A percentile compares a stretch with the other conserved stretches of the same genome.
Evolutionary conservation across 2,329 filamentous ascomycete species (phyloP).

Genomic region (Tolypocladium ophioglossoides): DNA sequence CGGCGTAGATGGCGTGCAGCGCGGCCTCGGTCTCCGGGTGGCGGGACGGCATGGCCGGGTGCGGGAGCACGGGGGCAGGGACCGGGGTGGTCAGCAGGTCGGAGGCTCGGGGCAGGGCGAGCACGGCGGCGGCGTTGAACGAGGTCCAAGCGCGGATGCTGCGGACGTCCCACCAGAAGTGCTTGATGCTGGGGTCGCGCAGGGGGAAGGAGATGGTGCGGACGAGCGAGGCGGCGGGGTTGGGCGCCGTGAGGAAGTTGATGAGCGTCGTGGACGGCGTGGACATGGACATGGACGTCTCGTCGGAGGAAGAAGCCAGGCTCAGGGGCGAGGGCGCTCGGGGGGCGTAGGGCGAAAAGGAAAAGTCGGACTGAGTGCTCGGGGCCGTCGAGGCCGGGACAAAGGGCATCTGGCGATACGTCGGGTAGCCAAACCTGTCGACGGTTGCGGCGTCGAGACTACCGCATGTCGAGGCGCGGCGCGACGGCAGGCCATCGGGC

Average conservation of each 20-base stretch:
- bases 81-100: conserved; percentile 63
- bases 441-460: conserved; percentile 56
- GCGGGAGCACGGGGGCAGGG: conserved; percentile 48
- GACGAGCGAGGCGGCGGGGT: conserved; percentile 74
- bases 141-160: conserved; percentile 75
- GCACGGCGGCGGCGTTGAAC: conserved; percentile 65
- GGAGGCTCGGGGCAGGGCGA: conserved; percentile 61
- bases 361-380: conserved; percentile 23
- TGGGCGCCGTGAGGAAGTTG: conserved; percentile 66
- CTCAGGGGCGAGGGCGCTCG: conserved; percentile 36
- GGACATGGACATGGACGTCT: conserved; percentile 23
- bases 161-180: conserved; percentile 95
- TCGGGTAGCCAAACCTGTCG: conserved; percentile 70
- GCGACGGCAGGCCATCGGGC: conserved; percentile 11
- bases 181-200: conserved; percentile 58
- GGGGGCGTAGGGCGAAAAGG: conserved; percentile 33
- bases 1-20: conserved; percentile 64
- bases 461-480: conserved; percentile 52
- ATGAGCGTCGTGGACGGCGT: conserved; percentile 58
- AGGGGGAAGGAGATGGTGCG: conserved; percentile 62
- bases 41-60: conserved; percentile 45
- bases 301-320: conserved; percentile 29
- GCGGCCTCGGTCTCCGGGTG: conserved; percentile 70
- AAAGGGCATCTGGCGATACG: conserved; percentile 64
- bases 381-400: conserved; percentile 9